Evolutionary conservation across 2,329 filamentous ascomycete species (phyloP), one percentile per base, ranked within the genome.

Genomic region (Calonectria leucothoes): DNA sequence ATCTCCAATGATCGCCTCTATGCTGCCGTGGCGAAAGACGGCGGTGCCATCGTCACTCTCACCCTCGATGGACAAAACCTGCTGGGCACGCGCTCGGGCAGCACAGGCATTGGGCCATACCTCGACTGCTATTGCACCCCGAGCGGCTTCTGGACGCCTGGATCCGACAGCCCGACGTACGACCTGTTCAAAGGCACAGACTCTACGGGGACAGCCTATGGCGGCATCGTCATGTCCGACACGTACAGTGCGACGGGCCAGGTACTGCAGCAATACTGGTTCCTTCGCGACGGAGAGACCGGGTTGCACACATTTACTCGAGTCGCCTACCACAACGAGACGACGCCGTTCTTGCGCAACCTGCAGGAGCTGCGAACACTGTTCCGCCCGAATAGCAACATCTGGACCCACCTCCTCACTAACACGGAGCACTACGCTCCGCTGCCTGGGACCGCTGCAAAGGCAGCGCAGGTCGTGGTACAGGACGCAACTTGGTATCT

Each of bases 401-500:
- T 93, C 1, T 93, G 91, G 90, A 93, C 91, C 1, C 88, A 93
- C 80, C 82, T 93, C 1, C 83, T 88, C n/a, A 91, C 90, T 1
- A 91, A 91, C 75, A 86, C 88, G 25, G 81, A 87, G 14, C 87
- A 90, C 64, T 89, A 87, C 67, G 89, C 89, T 0, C 91, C 91
- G 42, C 73, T 82, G 6, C 4, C 78, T 87, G 48, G 89, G 0
- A 71, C 51, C 5, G 76, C 74, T 48, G 80, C 85, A 2, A 83
- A 84, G 17, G 79, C 82, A 0, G 83, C 84, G 4, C 81, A 88
- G 64, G 81, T 89, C 11, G 86, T 86, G 2, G 91, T 93, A 5
- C 91, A 93, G 79, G 91, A 93, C 81, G 91, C 91, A 6, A 92
- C 91, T 0, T 93, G 90, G 90, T 89, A 90, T 59, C 80, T 93